Conservation (phyloP, 805 yeast genomes). For the Saturnispora bothae region DNA sequence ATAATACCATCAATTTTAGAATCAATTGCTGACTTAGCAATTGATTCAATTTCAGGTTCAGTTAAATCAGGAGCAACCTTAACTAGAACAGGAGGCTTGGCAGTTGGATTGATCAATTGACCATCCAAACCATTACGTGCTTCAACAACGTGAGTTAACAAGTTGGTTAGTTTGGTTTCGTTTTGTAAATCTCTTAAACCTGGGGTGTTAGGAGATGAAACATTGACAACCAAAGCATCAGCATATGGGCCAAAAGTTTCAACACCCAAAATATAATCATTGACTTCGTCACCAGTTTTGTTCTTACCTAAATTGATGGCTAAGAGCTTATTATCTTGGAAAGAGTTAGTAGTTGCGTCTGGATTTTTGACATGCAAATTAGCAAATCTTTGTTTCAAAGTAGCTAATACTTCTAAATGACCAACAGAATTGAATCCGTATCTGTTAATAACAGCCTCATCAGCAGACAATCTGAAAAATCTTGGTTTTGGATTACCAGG, state of each 20-base stretch:
- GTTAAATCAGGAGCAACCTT: conserved; percentile 91
- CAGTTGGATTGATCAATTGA: conserved; percentile 29
- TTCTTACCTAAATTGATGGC: conserved; percentile 89
- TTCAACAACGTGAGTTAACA: conserved; percentile 55
- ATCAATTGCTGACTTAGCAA: conserved; percentile 67
- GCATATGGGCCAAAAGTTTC: conserved; percentile 72
- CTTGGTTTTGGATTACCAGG: conserved; percentile 93
- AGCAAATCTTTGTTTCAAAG: conserved; percentile 55
- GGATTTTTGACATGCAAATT: conserved; percentile 25
- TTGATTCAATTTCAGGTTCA: conserved; percentile 68
- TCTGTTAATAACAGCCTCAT: conserved; percentile 86
- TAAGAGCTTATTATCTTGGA: conserved; percentile 53
- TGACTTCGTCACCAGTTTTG: conserved; percentile 81
- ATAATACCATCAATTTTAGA: conserved; percentile 86
- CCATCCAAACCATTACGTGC: conserved; percentile 48
- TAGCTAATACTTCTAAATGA: conserved; percentile 59
- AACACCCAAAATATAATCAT: conserved; percentile 81
- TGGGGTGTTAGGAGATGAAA: conserved; percentile 94
- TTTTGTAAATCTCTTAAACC: conserved; percentile 82
- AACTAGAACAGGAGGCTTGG: conserved; percentile 71
- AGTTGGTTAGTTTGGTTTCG: conserved; percentile 57
- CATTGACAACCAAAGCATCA: conserved; percentile 83
- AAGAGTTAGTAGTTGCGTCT: conserved; percentile 28
- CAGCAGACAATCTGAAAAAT: conserved; percentile 74
- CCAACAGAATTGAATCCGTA: conserved; percentile 94